These are phyloP conservation scores for Nicotiana benthamiana DNA, from an alignment of 257 asterid species.

Conservation along the genomic window DNA sequence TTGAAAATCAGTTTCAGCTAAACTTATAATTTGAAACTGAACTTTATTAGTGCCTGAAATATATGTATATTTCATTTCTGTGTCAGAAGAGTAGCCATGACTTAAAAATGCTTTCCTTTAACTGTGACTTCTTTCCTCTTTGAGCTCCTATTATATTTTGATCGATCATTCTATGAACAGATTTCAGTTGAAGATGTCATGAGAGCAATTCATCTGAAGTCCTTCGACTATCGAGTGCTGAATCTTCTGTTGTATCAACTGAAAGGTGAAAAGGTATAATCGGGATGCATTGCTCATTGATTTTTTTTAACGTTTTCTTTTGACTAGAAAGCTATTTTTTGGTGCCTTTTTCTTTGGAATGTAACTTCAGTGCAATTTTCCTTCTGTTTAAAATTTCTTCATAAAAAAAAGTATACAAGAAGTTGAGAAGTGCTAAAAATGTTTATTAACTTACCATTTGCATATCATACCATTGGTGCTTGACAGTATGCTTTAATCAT, in stretches of 20 bases:
- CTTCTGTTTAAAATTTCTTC: not conserved
- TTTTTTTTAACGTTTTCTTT: not conserved
- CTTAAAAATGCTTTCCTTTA: not conserved
- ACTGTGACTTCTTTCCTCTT: not conserved
- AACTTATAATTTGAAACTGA: not conserved
- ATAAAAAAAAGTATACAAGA: not conserved
- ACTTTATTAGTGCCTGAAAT: not conserved
- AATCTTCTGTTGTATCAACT: slow-evolving; percentile 78
- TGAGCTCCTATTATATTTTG: slow-evolving; percentile 2
- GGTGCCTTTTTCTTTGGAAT: not conserved
- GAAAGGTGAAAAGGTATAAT: slow-evolving; percentile 58
- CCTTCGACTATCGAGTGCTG: slow-evolving; percentile 87
- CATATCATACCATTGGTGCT: not conserved
- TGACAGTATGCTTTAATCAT: not conserved
- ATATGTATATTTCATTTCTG: not conserved
- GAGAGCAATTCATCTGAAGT: slow-evolving; percentile 76
- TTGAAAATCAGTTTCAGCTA: not conserved
- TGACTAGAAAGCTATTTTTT: not conserved
- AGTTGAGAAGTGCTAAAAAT: not conserved
- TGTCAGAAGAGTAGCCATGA: not conserved
- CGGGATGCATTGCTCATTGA: not conserved
- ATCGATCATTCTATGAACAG: slow-evolving; percentile 29
- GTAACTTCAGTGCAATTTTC: not conserved
- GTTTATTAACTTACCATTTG: not conserved
- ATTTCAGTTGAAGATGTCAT: slow-evolving; percentile 63